These are phyloP conservation scores for Pelomyxa schiedti DNA, from an alignment of 78 protist genomes.

Conservation along the genomic window DNA sequence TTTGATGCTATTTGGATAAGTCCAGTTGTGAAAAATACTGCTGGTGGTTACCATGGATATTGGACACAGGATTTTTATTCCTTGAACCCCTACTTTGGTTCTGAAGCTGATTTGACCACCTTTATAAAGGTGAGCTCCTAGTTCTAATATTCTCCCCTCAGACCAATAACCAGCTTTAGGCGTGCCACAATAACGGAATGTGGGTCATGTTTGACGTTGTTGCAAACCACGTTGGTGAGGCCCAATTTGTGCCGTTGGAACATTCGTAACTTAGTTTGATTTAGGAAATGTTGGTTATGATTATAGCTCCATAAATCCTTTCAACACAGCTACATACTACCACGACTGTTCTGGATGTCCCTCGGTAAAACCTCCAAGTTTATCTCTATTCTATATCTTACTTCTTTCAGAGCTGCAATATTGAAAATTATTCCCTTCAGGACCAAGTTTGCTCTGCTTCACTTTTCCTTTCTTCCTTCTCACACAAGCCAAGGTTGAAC, in stretches of 20 bases:
- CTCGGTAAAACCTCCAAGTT: conserved; percentile 7
- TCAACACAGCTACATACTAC: conserved; percentile 18
- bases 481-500: conserved; percentile 6
- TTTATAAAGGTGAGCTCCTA: conserved; percentile 42
- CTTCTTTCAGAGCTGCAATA: no score
- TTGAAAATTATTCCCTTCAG: no score
- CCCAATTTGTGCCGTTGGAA: neutral
- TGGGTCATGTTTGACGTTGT: conserved; percentile 68
- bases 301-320: neutral
- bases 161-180: conserved; percentile 21
- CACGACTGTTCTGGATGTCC: conserved; percentile 13
- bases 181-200: neutral
- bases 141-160: conserved; percentile 60
- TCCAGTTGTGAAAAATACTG: conserved; percentile 28
- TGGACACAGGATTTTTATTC: conserved; percentile 11
- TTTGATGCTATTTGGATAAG: no score
- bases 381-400: no score
- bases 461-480: no score
- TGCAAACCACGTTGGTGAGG: conserved; percentile 47
- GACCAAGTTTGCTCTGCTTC: no score
- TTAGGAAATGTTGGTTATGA: conserved; percentile 7
- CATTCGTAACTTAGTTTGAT: neutral
- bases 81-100: conserved; percentile 42
- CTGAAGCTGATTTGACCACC: conserved; percentile 13
- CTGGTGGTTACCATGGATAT: conserved; percentile 62